Evolutionary conservation across 2,329 filamentous ascomycete genomes (phyloP).

Genomic region (Bipolaris victoriae): DNA sequence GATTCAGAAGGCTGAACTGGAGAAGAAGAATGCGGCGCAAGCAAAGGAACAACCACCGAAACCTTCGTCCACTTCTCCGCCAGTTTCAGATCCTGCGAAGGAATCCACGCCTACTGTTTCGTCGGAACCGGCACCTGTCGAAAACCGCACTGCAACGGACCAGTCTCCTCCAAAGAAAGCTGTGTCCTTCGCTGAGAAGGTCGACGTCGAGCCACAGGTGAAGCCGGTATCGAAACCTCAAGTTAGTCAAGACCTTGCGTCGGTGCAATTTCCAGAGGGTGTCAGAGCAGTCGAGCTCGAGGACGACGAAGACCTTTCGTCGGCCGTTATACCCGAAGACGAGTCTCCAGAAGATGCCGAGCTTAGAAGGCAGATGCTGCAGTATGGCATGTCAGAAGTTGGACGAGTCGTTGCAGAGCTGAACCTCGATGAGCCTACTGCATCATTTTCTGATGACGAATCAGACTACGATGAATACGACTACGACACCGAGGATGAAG

Average conservation of each 20-base stretch:
- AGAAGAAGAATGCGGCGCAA: slow-evolving; percentile 21
- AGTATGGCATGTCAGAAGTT: slow-evolving; percentile 87
- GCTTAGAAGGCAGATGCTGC: slow-evolving; percentile 84
- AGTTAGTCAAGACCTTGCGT: slow-evolving; percentile 36
- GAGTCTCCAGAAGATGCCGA: slow-evolving; percentile 82
- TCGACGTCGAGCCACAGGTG: slow-evolving; percentile 52
- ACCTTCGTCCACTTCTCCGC: background rate
- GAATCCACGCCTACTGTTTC: background rate
- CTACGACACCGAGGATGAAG: slow-evolving; percentile 59
- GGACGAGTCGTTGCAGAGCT: slow-evolving; percentile 92
- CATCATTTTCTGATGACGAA: slow-evolving; percentile 59
- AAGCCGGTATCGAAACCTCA: slow-evolving; percentile 12
- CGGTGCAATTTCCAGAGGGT: slow-evolving; percentile 40
- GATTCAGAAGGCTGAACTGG: slow-evolving; percentile 50
- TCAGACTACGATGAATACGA: slow-evolving; percentile 43
- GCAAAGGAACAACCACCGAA: background rate
- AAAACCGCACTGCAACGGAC: background rate
- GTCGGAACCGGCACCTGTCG: background rate
- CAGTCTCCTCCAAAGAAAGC: slow-evolving; percentile 57
- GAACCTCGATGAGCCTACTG: slow-evolving; percentile 72
- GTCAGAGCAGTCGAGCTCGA: slow-evolving; percentile 53
- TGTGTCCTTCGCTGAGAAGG: slow-evolving; percentile 67
- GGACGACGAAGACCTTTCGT: slow-evolving; percentile 48
- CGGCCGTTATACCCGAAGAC: slow-evolving; percentile 70
- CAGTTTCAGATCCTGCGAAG: slow-evolving; percentile 1